Percentiles rank a stretch among this genome's conserved stretches.
phyloP scores from a whole-genome alignment of 352 stramenopile species.

The Phytophthora litchii region DNA sequence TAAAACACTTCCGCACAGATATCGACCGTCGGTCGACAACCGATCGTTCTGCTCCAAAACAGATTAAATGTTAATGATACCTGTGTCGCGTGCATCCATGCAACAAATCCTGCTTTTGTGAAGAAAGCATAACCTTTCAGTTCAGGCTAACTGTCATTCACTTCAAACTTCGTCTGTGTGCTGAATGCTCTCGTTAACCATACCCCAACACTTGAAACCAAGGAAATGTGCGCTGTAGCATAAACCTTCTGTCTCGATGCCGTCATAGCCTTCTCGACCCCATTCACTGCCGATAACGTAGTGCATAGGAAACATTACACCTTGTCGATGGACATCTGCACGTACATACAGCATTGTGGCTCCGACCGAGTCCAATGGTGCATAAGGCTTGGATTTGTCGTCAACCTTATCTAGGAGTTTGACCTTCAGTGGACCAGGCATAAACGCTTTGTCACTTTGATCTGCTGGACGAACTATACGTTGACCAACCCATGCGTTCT shows the following conservation, averaged over 20 bases:
- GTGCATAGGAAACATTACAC: conserved; percentile 46
- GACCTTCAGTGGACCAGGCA: conserved; percentile 20
- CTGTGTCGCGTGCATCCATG: too few species aligned
- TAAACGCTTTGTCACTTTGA: conserved; percentile 1
- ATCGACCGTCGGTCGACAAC: too few species aligned
- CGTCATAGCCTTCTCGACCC: conserved; percentile 49
- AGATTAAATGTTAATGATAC: too few species aligned
- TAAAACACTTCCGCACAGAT: too few species aligned
- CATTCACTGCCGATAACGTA: conserved; percentile 49
- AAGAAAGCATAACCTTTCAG: too few species aligned
- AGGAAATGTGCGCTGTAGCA: conserved; percentile 53
- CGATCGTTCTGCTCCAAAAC: too few species aligned
- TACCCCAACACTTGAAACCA: conserved; percentile 51
- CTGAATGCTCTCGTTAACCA: conserved; percentile 43
- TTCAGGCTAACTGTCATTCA: too few species aligned
- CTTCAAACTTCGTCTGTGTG: conserved; percentile 4
- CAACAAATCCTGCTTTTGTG: too few species aligned
- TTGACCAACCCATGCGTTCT: conserved; percentile 28
- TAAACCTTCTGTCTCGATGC: conserved; percentile 56
- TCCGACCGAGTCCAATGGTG: conserved; percentile 50
- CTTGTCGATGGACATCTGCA: conserved; percentile 52
- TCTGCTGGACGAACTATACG: conserved; percentile 10
- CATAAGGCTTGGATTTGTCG: conserved; percentile 17
- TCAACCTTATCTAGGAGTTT: conserved; percentile 11
- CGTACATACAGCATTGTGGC: conserved; percentile 56